phyloP scores from a whole-genome alignment of 495 filamentous ascomycete species.

The Annulohypoxylon stygium region DNA sequence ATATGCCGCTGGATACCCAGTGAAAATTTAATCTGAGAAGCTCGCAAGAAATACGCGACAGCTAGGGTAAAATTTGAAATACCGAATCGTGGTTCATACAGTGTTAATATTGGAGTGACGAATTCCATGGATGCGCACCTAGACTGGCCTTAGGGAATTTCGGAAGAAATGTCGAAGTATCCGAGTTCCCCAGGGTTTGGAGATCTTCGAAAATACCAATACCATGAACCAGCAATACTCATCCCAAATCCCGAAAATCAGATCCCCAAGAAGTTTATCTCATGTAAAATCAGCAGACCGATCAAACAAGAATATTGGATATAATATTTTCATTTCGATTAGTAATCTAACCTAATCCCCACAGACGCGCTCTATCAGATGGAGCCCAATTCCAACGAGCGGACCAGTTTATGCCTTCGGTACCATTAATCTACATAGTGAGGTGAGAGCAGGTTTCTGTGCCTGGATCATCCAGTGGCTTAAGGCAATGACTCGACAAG shows the following conservation, averaged over 20 bases:
- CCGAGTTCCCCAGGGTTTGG: background rate
- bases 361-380: conserved; percentile 1
- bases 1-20: background rate
- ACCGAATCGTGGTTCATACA: background rate
- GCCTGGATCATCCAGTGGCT: background rate
- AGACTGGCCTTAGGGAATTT: background rate
- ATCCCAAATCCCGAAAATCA: background rate
- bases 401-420: background rate
- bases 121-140: background rate
- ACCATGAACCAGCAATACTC: background rate
- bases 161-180: background rate
- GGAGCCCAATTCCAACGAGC: background rate
- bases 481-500: conserved; percentile 23
- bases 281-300: background rate
- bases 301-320: background rate
- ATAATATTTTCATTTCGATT: conserved; percentile 11
- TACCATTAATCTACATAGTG: background rate
- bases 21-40: background rate
- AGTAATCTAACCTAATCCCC: conserved; percentile 4
- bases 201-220: conserved; percentile 14
- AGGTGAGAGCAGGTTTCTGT: background rate
- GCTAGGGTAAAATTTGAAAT: background rate
- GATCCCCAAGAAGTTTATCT: conserved; percentile 7
- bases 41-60: background rate
- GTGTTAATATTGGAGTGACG: background rate